A percentile compares a stretch with the other conserved stretches of the same genome.
Evolutionary conservation across 176 grass and related monocot genomes (phyloP).

Genomic region (Zoysia japonica): DNA sequence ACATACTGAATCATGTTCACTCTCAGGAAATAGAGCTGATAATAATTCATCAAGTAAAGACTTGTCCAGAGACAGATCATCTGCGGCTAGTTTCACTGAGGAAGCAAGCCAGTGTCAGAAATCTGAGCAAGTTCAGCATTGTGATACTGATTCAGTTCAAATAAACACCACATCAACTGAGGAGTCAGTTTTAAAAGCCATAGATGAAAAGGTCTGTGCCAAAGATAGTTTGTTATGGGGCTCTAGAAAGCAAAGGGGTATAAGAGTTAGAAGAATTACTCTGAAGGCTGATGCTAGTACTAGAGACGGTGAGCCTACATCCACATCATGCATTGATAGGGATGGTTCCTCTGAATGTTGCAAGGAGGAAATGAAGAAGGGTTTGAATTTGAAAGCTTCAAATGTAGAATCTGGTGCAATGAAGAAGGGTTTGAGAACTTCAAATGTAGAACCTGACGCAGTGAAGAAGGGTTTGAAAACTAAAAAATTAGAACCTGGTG

Average conservation of each 20-base stretch:
- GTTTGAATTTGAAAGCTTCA: neutral
- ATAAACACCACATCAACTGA: constrained; percentile 39
- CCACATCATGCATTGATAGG: constrained; percentile 42
- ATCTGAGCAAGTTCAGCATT: constrained; percentile 30
- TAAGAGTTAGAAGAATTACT: constrained; percentile 48
- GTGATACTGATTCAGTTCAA: constrained; percentile 46
- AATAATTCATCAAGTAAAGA: constrained; percentile 57
- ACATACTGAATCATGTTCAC: constrained; percentile 46
- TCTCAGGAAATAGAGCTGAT: constrained; percentile 44
- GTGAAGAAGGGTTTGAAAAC: constrained; percentile 11
- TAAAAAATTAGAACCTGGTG: neutral
- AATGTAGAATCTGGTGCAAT: constrained; percentile 20
- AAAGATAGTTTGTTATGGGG: constrained; percentile 59
- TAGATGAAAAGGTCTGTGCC: constrained; percentile 28
- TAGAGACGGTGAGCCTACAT: constrained; percentile 53
- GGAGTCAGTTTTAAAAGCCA: constrained; percentile 23
- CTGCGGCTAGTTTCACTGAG: constrained; percentile 67
- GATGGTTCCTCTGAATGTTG: constrained; percentile 49
- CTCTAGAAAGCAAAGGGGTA: constrained; percentile 72
- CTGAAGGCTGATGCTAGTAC: constrained; percentile 31
- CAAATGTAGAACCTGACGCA: constrained; percentile 19
- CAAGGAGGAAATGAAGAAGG: neutral
- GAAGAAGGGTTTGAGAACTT: constrained; percentile 12
- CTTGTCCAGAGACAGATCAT: constrained; percentile 63
- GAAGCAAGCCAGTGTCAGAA: constrained; percentile 50